Conservation (phyloP, 257 asterid species). For the Nicotiana paniculata region DNA sequence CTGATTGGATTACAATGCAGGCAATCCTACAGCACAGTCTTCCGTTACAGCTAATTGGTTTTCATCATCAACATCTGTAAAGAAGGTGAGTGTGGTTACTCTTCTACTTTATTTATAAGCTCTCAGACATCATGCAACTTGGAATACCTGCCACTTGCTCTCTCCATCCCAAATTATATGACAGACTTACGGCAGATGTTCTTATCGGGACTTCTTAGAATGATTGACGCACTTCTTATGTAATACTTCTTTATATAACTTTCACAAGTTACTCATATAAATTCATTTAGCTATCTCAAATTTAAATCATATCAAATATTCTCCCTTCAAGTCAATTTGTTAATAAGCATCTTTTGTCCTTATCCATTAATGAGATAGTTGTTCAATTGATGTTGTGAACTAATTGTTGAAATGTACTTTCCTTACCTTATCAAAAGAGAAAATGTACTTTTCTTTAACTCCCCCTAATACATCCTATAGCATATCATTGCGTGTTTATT, state of each 20-base stretch:
- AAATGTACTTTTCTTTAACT: neutral
- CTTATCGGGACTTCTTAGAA: neutral
- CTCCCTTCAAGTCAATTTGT: neutral
- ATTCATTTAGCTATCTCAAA: neutral
- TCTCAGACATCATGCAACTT: neutral
- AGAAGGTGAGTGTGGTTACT: slow-evolving; percentile 49
- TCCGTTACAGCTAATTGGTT: slow-evolving; percentile 89
- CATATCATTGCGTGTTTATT: neutral
- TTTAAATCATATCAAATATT: neutral
- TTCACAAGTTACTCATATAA: neutral
- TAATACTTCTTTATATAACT: neutral
- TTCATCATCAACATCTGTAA: slow-evolving; percentile 78
- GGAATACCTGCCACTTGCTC: neutral
- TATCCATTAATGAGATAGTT: neutral
- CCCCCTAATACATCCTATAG: neutral
- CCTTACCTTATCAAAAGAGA: too few relatives aligned
- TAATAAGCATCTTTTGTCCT: neutral
- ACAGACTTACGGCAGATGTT: neutral
- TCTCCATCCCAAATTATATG: neutral
- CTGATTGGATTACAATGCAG: slow-evolving; percentile 40
- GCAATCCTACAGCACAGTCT: slow-evolving; percentile 45
- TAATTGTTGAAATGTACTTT: neutral
- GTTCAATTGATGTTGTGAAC: neutral
- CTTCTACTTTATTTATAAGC: neutral
- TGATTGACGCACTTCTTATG: neutral